Evolutionary conservation across 768 basidiomycete genomes (phyloP), one percentile per base, ranked within the genome.

Genomic region (Tylopilus cervinicoccineus): DNA sequence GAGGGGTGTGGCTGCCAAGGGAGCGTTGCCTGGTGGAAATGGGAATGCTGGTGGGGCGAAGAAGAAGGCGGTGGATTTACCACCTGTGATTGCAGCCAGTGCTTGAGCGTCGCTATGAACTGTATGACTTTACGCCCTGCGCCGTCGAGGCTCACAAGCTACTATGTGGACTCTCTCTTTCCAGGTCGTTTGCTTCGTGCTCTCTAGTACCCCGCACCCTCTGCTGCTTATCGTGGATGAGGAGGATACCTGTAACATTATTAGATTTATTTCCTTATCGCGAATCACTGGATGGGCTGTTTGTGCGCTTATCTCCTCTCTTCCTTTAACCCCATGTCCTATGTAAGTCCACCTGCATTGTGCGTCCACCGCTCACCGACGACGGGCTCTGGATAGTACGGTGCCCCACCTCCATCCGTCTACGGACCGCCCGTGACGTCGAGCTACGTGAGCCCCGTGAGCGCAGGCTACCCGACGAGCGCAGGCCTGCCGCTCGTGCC

Each of bases 221-320:
- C 2, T 34, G 6, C 26, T 48, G 47, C 42, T 36, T 38, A 14
- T 39, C 38, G 16, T 23, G 36, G 36, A 11, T 38, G 29, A 32
- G 32, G 52, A 67, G 54, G 67, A 68, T 68, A 66, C 66, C 65
- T 68, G 67, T 66, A 62, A 62, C 52, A 57, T 64, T 64, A 63
- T 51, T 56, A 63, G 20, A 50, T 23, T 27, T 45, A 43, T 28
- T 41, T 33, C 22, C 28, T 38, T 36, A 47, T 47, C 40, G 14
- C 6, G 6, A 0, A 41, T 26, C 38, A n/a, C n/a, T n/a, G n/a
- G n/a, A n/a, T n/a, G n/a, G n/a, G n/a, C n/a, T n/a, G n/a, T n/a
- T n/a, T n/a, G n/a, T n/a, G n/a, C n/a, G n/a, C n/a, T n/a, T n/a
- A n/a, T n/a, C n/a, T n/a, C n/a, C n/a, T n/a, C n/a, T n/a, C n/a